Conservation (phyloP, 768 basidiomycete species). For the Gloeopeniophorella convolvens region DNA sequence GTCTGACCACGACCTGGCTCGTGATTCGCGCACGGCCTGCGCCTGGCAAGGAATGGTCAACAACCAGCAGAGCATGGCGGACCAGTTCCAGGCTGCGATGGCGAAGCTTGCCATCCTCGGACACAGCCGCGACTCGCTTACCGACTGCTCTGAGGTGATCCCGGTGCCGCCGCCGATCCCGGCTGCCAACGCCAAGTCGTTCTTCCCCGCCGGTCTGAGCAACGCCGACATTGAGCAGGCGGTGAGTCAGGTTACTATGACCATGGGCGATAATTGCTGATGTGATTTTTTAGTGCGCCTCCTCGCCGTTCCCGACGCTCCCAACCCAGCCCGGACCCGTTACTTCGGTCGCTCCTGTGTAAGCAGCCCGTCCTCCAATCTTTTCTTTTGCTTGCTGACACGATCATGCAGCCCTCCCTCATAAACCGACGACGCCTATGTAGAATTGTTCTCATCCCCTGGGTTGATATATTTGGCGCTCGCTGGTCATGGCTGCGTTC, state of each 20-base stretch:
- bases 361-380: no score
- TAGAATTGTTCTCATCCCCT: no score
- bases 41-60: constrained; percentile 39
- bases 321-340: constrained; percentile 29
- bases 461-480: no score
- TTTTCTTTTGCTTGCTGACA: no score
- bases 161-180: constrained; percentile 29
- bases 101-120: constrained; percentile 38
- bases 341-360: constrained; percentile 30
- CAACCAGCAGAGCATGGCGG: constrained; percentile 21
- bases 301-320: constrained; percentile 32
- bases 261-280: neutral
- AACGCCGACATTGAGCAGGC: constrained; percentile 23
- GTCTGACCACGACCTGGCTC: constrained; percentile 32
- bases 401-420: no score
- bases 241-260: neutral
- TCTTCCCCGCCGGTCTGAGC: constrained; percentile 22
- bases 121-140: constrained; percentile 31
- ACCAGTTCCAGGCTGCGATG: constrained; percentile 37
- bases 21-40: constrained; percentile 40
- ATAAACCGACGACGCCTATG: no score
- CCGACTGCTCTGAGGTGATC: constrained; percentile 42
- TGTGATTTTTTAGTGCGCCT: constrained; percentile 27
- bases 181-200: constrained; percentile 6
- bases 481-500: no score